phyloP scores from a whole-genome alignment of 2,329 filamentous ascomycete species.

The Fusarium xylarioides region DNA sequence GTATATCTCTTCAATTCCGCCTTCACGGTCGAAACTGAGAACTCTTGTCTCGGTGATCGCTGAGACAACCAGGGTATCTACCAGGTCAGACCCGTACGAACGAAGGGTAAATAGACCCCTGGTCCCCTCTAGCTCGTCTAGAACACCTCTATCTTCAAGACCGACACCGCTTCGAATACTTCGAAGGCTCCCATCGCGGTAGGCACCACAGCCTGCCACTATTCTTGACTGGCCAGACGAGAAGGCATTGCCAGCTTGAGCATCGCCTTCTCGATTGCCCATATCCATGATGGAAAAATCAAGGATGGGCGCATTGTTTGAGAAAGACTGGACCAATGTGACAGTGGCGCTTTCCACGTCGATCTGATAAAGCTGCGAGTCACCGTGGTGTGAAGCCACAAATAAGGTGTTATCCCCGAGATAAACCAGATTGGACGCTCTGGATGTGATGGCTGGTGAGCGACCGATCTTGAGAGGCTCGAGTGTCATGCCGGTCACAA shows the following conservation, averaged over 20 bases:
- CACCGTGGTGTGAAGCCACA: constrained; percentile 90
- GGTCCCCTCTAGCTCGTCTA: constrained; percentile 81
- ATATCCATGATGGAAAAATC: constrained; percentile 98
- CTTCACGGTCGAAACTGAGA: constrained; percentile 77
- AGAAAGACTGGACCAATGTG: constrained; percentile 72
- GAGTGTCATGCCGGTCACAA: constrained; percentile 78
- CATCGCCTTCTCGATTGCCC: constrained; percentile 82
- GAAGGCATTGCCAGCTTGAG: constrained; percentile 82
- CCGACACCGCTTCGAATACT: constrained; percentile 95
- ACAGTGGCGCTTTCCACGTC: constrained; percentile 57
- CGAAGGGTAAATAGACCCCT: constrained; percentile 76
- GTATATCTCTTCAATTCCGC: constrained; percentile 88
- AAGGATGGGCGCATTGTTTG: constrained; percentile 88
- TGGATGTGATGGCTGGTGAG: constrained; percentile 63
- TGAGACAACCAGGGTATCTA: constrained; percentile 80
- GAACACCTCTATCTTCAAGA: constrained; percentile 83
- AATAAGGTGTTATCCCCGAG: constrained; percentile 79
- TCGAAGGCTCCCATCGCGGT: constrained; percentile 85
- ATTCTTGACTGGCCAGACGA: constrained; percentile 94
- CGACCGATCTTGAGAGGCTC: constrained; percentile 51
- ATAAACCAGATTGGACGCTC: constrained; percentile 82
- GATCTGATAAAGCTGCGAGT: constrained; percentile 82
- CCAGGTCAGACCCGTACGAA: constrained; percentile 57
- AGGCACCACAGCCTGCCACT: constrained; percentile 91
- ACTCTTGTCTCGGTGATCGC: constrained; percentile 85